Base-by-base conservation (phyloP, 176 grass and related monocot genomes). In the Miscanthus lutarioriparius region DNA sequence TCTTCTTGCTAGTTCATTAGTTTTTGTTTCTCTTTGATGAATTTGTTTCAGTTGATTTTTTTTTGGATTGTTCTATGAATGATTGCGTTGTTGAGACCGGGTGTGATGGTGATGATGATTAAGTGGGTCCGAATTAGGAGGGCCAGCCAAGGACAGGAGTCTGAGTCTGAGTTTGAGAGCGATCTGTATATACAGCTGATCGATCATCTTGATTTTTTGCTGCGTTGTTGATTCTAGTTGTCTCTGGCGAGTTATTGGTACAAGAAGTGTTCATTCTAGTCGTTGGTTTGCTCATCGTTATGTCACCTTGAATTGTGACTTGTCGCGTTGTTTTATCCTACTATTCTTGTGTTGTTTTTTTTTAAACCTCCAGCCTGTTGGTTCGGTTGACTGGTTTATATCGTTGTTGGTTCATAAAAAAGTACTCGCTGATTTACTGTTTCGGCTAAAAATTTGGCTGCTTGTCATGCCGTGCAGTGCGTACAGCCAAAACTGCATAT, bases 31-130 rank as follows among this genome's bases (percentile, higher is more conserved):
- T 85, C 74, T 81, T 27, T 59, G 43, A 41, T 58, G 54, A 53
- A 72, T 82, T 13, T 64, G 45, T 30, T 80, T 84, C 1, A 44
- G 40, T 43, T 51, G 17, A 23, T 9, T 80, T 26, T 81, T 81
- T 58, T 80, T 83, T 77, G 74, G 78, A 92, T 89, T 74, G 88
- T 66, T 86, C 79, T 65, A 41, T 79, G 83, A 84, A 67, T 83
- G 64, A 80, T 81, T 90, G 84, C 86, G 84, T 84, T 92, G 88
- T 86, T 90, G 10, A 47, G 10, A 47, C 58, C 75, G 85, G 66
- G 66, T 90, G 65, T 82, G 83, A 82, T 84, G 47, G 14, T 48
- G 70, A 83, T 84, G 80, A 89, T 87, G 49, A 53, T 53, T 53
- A 53, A 53, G 80, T 77, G 80, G 86, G 79, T 51, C 79, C 86